A percentile compares a stretch with the other conserved stretches of the same genome.
Evolutionary conservation across 495 filamentous ascomycete genomes (phyloP).

Genomic region (Trichoderma reesei): DNA sequence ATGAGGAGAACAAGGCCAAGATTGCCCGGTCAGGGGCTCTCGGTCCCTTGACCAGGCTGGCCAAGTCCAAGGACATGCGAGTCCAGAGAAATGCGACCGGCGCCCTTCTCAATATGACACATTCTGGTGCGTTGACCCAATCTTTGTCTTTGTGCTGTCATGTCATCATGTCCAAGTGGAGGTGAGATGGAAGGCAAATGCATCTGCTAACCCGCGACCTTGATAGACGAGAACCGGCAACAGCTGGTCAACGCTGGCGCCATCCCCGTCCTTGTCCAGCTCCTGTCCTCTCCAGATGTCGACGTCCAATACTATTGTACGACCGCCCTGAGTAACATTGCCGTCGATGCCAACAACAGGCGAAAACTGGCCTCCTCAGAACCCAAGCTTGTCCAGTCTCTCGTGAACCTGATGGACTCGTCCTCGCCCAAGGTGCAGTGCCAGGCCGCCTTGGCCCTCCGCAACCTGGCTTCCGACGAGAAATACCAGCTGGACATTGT

Average conservation of each 20-base stretch:
- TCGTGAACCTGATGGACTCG: conserved; percentile 95
- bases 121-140: conserved; percentile 63
- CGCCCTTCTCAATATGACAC: conserved; percentile 95
- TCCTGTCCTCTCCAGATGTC: conserved; percentile 83
- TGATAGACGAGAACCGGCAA: conserved; percentile 86
- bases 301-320: conserved; percentile 99
- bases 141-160: not conserved
- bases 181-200: too few species aligned
- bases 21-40: conserved; percentile 93
- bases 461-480: conserved; percentile 94
- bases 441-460: conserved; percentile 86
- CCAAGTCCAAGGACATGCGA: conserved; percentile 97
- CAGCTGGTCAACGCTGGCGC: conserved; percentile 94
- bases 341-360: conserved; percentile 83
- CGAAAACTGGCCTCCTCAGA: conserved; percentile 85
- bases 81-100: conserved; percentile 97
- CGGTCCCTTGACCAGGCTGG: conserved; percentile 78
- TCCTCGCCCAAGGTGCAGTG: conserved; percentile 96
- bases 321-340: conserved; percentile 95
- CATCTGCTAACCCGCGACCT: not conserved
- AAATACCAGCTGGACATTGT: conserved; percentile 99
- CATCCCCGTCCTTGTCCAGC: conserved; percentile 89
- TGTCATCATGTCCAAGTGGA: too few species aligned
- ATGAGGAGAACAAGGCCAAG: conserved; percentile 98
- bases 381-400: conserved; percentile 76